Evolutionary conservation across 2,329 filamentous ascomycete species (phyloP).

Genomic region (Amylocarpus encephaloides): DNA sequence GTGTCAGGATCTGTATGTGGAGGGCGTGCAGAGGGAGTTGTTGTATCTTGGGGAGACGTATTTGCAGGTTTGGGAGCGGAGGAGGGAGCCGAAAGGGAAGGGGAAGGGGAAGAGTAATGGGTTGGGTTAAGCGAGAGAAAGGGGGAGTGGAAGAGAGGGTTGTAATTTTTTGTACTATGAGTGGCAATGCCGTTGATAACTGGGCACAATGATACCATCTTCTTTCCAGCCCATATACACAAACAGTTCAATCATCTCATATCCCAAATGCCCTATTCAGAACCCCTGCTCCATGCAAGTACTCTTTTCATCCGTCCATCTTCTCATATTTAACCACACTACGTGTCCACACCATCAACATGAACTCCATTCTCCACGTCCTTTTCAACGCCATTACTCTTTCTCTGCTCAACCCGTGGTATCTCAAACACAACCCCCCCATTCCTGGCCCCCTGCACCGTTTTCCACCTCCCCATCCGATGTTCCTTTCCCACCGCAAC

Average conservation of each 20-base stretch:
- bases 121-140: neutral
- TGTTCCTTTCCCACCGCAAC: constrained; percentile 85
- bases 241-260: constrained; percentile 2
- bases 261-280: constrained; percentile 5
- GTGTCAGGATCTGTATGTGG: constrained; percentile 89
- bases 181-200: constrained; percentile 4
- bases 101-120: constrained; percentile 6
- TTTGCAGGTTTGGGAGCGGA: constrained; percentile 91
- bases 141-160: constrained; percentile 2
- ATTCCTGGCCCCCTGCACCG: constrained; percentile 59
- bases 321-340: neutral
- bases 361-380: neutral
- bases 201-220: constrained; percentile 9
- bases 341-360: constrained; percentile 1
- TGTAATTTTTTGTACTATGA: constrained; percentile 7
- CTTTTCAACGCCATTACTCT: constrained; percentile 5
- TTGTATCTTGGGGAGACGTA: constrained; percentile 92
- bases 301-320: no score
- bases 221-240: neutral
- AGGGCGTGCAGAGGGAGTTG: constrained; percentile 81
- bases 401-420: constrained; percentile 38
- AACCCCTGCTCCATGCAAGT: constrained; percentile 1
- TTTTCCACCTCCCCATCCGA: constrained; percentile 72
- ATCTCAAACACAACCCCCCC: constrained; percentile 86
- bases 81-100: constrained; percentile 43